A percentile compares a stretch with the other conserved stretches of the same genome.
Evolutionary conservation across 2,329 filamentous ascomycete genomes (phyloP).

Genomic region (Phoma herbarum): DNA sequence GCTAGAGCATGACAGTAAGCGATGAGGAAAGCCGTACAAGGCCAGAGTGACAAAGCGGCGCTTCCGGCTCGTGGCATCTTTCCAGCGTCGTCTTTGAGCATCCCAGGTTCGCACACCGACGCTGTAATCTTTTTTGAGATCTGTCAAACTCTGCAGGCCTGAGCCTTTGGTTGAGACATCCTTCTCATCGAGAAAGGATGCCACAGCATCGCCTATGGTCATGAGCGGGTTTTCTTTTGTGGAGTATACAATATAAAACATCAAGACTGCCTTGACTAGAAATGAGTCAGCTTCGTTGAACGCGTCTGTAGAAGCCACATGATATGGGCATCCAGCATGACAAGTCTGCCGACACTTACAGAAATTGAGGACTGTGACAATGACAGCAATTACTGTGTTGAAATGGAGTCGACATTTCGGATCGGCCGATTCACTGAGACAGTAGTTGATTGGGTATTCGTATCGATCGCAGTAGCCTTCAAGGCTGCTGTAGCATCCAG

Average conservation of each 20-base stretch:
- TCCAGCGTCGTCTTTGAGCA: background rate
- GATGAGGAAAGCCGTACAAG: background rate
- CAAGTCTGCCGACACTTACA: constrained; percentile 9
- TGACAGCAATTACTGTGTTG: background rate
- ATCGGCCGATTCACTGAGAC: constrained; percentile 28
- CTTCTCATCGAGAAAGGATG: background rate
- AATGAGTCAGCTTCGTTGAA: background rate
- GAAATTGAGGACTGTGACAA: constrained; percentile 6
- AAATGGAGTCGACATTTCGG: constrained; percentile 31
- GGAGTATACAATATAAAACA: background rate
- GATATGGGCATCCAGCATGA: too few species aligned
- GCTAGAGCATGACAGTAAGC: background rate
- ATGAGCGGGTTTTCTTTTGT: constrained; percentile 1
- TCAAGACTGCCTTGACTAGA: constrained; percentile 12
- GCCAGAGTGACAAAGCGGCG: background rate
- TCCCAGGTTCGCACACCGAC: background rate
- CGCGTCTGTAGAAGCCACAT: too few species aligned
- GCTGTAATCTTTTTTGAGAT: background rate
- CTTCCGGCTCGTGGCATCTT: constrained; percentile 1
- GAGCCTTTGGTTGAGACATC: background rate
- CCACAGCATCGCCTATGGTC: constrained; percentile 13
- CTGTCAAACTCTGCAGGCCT: background rate
- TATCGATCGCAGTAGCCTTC: too few species aligned
- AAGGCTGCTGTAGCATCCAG: too few species aligned
- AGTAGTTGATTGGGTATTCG: constrained; percentile 29